Evolutionary conservation across 2,329 filamentous ascomycete genomes (phyloP).

Genomic region (Periconia digitata): DNA sequence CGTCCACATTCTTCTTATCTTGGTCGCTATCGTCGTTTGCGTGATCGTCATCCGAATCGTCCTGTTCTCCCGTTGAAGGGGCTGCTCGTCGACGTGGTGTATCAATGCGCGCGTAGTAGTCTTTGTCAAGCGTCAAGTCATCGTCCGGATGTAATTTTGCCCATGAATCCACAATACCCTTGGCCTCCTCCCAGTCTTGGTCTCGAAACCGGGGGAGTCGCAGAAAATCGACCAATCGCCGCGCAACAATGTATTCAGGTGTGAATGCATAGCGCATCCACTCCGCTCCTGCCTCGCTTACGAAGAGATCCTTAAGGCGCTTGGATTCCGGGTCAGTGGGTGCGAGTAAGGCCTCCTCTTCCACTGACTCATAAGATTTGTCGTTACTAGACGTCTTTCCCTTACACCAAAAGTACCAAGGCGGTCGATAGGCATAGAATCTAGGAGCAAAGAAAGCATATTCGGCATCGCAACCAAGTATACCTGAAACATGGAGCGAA

Average conservation of each 20-base stretch:
- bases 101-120: too few relatives aligned
- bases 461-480: conserved; percentile 39
- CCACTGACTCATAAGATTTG: too few relatives aligned
- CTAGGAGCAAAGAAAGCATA: conserved; percentile 30
- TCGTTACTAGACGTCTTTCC: conserved; percentile 14
- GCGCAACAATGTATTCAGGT: conserved; percentile 21
- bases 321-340: conserved; percentile 3
- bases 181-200: not conserved
- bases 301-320: conserved; percentile 28
- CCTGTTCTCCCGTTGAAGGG: conserved; percentile 5
- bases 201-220: not conserved
- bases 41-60: not conserved
- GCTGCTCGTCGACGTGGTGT: too few relatives aligned
- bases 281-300: conserved; percentile 22
- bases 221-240: conserved; percentile 11
- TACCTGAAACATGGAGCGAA: conserved; percentile 16
- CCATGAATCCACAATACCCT: conserved; percentile 8
- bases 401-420: conserved; percentile 33
- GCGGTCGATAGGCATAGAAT: conserved; percentile 34
- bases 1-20: not conserved
- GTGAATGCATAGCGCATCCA: conserved; percentile 26
- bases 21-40: not conserved
- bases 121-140: too few relatives aligned
- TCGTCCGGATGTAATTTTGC: conserved; percentile 12
- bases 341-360: conserved; percentile 13